Conservation (phyloP, 352 stramenopile species). For the Peronospora farinosa region DNA sequence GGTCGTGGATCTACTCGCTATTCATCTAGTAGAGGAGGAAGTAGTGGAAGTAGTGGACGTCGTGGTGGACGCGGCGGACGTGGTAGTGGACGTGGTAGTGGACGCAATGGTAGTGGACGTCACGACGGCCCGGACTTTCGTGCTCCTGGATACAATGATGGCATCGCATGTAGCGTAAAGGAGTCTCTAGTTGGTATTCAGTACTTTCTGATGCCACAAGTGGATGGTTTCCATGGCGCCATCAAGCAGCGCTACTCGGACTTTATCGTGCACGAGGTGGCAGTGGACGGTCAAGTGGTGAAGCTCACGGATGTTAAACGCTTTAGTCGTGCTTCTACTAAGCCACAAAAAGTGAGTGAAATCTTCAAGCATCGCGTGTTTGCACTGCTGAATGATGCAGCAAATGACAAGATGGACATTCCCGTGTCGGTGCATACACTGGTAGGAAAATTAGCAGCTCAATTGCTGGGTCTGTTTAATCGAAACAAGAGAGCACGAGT, state of each 20-base stretch:
- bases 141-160: constrained; percentile 64
- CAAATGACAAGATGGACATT: constrained; percentile 31
- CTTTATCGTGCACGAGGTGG: constrained; percentile 88
- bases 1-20: constrained; percentile 20
- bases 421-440: constrained; percentile 36
- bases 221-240: constrained; percentile 73
- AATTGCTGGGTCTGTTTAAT: constrained; percentile 61
- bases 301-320: constrained; percentile 58
- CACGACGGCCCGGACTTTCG: constrained; percentile 42
- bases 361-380: constrained; percentile 76
- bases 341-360: constrained; percentile 64
- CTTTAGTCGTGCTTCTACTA: constrained; percentile 31
- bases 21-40: constrained; percentile 21
- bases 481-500: constrained; percentile 42
- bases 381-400: constrained; percentile 44
- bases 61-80: constrained; percentile 12
- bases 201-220: constrained; percentile 51
- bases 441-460: constrained; percentile 51
- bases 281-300: constrained; percentile 45
- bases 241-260: constrained; percentile 90
- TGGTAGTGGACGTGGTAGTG: constrained; percentile 17
- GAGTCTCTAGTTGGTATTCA: constrained; percentile 71
- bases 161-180: constrained; percentile 63
- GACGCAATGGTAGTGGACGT: constrained; percentile 12
- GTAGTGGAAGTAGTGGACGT: constrained; percentile 7